phyloP scores from a whole-genome alignment of 2,329 filamentous ascomycete genomes.

The Talaromyces amestolkiae region DNA sequence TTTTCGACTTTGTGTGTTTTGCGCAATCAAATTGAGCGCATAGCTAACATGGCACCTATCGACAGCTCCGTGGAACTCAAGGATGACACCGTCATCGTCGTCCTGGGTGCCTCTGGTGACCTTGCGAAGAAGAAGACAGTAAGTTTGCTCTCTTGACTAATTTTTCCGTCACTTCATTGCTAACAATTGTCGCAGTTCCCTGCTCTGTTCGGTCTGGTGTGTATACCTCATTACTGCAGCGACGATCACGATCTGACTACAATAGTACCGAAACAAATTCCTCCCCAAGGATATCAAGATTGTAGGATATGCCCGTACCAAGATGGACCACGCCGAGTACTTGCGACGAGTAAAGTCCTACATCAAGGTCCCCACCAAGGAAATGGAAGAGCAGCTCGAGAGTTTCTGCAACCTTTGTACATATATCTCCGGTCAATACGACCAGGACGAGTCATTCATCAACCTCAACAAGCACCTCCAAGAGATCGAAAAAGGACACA shows the following conservation, averaged over 20 bases:
- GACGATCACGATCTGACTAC: conserved; percentile 20
- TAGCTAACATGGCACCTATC: conserved; percentile 40
- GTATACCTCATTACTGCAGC: conserved; percentile 40
- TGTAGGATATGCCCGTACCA: conserved; percentile 97
- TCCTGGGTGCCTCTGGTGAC: conserved; percentile 95
- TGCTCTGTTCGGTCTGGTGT: conserved; percentile 92
- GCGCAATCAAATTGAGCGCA: background rate
- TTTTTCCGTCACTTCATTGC: conserved; percentile 22
- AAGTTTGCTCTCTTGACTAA: conserved; percentile 35
- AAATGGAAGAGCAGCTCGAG: conserved; percentile 90
- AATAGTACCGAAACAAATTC: conserved; percentile 96
- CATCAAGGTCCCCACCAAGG: conserved; percentile 98
- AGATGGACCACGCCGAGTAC: conserved; percentile 98
- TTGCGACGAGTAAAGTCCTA: conserved; percentile 92
- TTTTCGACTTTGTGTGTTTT: background rate
- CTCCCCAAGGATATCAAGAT: conserved; percentile 94
- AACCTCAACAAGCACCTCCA: conserved; percentile 81
- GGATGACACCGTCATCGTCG: conserved; percentile 95
- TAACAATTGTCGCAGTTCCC: conserved; percentile 65
- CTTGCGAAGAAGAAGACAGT: conserved; percentile 99
- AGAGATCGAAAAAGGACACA: conserved; percentile 75
- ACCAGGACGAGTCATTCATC: conserved; percentile 91
- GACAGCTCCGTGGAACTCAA: conserved; percentile 87
- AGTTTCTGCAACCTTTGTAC: conserved; percentile 85
- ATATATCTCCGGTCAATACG: conserved; percentile 96